These are phyloP conservation scores for Hydnum rufescens DNA, from an alignment of 768 basidiomycete genomes.

Conservation along the genomic window DNA sequence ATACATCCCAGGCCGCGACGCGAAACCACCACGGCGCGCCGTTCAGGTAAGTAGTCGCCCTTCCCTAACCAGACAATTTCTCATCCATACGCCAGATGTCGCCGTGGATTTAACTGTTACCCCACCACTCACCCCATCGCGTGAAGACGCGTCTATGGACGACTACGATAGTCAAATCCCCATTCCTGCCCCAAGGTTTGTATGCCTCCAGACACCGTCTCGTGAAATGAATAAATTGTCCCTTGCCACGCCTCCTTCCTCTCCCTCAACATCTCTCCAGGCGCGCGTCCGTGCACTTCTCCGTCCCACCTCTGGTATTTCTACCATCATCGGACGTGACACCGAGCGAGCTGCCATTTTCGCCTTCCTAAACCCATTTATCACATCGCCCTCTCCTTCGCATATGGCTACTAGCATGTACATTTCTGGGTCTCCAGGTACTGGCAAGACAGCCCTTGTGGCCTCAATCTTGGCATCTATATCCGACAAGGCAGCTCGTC, in stretches of 20 bases:
- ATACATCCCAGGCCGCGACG: neutral
- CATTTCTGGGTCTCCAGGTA: constrained; percentile 9
- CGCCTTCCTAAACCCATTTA: neutral
- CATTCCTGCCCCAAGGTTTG: neutral
- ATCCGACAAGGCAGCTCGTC: neutral
- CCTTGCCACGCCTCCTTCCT: neutral
- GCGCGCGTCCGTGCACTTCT: neutral
- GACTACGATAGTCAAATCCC: neutral
- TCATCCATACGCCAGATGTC: neutral
- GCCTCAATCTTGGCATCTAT: constrained; percentile 8
- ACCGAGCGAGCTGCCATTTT: neutral
- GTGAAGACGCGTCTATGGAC: neutral
- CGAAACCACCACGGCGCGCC: neutral
- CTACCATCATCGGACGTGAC: neutral
- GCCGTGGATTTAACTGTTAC: neutral
- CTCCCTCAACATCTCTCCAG: neutral
- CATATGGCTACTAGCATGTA: constrained; percentile 1
- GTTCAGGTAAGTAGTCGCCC: neutral
- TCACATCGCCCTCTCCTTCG: neutral
- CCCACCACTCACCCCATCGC: neutral
- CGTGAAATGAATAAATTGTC: neutral
- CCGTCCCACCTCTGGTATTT: neutral
- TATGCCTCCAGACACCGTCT: neutral
- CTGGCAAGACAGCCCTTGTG: constrained; percentile 10
- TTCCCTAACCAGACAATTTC: neutral